Evolutionary conservation across 805 yeast species (phyloP), one percentile per base, ranked within the genome.

Genomic region (Candida xyloterini): DNA sequence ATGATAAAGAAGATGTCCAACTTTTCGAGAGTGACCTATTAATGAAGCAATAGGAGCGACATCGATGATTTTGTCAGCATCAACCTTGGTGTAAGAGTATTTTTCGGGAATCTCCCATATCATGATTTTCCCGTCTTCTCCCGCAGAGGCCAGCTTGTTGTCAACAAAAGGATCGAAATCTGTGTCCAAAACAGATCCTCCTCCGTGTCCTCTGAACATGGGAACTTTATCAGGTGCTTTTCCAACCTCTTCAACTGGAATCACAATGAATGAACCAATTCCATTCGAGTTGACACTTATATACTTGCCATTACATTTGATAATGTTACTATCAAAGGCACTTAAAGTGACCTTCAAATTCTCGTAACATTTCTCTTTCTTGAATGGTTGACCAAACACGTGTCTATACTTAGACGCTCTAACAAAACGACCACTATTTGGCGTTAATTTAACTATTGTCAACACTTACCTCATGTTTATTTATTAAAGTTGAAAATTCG

Each of bases 351-450:
- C 76, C 55, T 78, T 81, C 50, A 85, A 67, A 61, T 84, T 84
- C 53, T 84, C 93, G 56, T 79, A 82, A 60, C 83, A 76, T 42
- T 76, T 66, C 56, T 84, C 91, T 57, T 75, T 80, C 60, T 78
- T 77, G 45, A 79, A 71, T 13, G 93, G 78, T 66, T 90, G 97
- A 29, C 98, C 98, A 63, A 75, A 93, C 15, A 93, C 97, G 60
- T 93, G 98, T 60, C 99, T 87, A 61, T 81, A 93, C 62, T 93
- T 93, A 8, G 98, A 91, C 15, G 96, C 95, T 67, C 98, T 85
- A 30, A 93, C 97, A 60, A 90, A 89, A 64, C 84, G 81, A 25
- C 89, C 89, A 66, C 89, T 82, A 16, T 8, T 7, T 24, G 20
- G 22, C 14, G 43, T 46, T 46, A 43, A 40, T 35, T 29, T 7